Evolutionary conservation across 2,329 filamentous ascomycete genomes (phyloP).

Genomic region (Chaetomium strumarium): DNA sequence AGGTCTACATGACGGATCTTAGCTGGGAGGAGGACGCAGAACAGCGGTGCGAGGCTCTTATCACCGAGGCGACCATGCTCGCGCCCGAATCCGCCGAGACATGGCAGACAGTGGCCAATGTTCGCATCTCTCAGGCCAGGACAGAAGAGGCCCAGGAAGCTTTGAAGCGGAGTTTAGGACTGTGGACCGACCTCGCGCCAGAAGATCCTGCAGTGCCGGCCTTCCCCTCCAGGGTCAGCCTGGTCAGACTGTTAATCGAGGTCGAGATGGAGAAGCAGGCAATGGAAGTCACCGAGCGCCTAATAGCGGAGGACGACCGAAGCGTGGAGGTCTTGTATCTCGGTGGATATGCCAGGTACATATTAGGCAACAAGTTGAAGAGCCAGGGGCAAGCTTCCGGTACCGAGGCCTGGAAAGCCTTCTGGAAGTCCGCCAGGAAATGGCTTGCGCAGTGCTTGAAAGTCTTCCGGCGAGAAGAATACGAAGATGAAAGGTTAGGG

Average conservation of each 20-base stretch:
- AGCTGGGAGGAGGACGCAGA: slow-evolving; percentile 92
- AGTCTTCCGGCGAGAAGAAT: slow-evolving; percentile 72
- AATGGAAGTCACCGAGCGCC: slow-evolving; percentile 73
- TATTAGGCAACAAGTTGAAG: slow-evolving; percentile 66
- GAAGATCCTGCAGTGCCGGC: slow-evolving; percentile 70
- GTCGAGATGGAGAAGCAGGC: slow-evolving; percentile 80
- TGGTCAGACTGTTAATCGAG: slow-evolving; percentile 84
- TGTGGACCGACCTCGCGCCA: slow-evolving; percentile 76
- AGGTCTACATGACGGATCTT: slow-evolving; percentile 98
- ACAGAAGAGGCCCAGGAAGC: slow-evolving; percentile 74
- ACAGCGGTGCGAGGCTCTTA: slow-evolving; percentile 74
- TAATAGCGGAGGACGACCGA: slow-evolving; percentile 83
- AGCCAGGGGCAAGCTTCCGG: slow-evolving; percentile 31
- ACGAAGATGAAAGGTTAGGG: slow-evolving; percentile 74
- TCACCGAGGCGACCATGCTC: slow-evolving; percentile 85
- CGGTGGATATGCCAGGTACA: slow-evolving; percentile 85
- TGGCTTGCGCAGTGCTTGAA: slow-evolving; percentile 79
- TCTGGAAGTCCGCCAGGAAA: slow-evolving; percentile 68
- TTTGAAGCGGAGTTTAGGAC: slow-evolving; percentile 67
- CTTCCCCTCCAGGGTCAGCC: slow-evolving; percentile 77
- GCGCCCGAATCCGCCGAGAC: slow-evolving; percentile 78
- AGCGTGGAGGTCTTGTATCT: slow-evolving; percentile 97
- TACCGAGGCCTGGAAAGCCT: slow-evolving; percentile 48
- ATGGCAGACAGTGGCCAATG: slow-evolving; percentile 91
- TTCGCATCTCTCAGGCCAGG: slow-evolving; percentile 82